Evolutionary conservation across 2,329 filamentous ascomycete species (phyloP), one percentile per base, ranked within the genome.

Genomic region (Xylaria sp.): DNA sequence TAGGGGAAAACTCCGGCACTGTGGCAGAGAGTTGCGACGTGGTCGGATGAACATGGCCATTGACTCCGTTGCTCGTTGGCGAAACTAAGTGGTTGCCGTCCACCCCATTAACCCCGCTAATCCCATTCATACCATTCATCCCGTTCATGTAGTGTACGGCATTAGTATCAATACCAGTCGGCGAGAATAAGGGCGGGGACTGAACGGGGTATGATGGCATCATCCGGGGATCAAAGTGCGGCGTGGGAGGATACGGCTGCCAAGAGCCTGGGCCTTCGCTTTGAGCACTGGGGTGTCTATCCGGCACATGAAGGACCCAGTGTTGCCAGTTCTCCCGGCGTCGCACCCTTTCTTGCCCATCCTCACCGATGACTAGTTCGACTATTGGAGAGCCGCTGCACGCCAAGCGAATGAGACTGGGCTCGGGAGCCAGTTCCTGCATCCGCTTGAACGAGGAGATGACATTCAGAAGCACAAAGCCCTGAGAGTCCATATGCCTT

Each of bases 401-500:
- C 13, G 89, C 91, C 50, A 83, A 80, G 56, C 90, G 90, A 56
- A 97, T 77, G 50, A 92, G 72, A 38, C 90, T 86, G 52, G 87
- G 76, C 53, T 96, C 87, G 46, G 84, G 83, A 0, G 88, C 89
- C 24, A 95, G 75, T 22, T 82, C 76, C 72, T 87, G 87, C 69
- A 96, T 88, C 54, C 94, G 88, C 72, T 91, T 91, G 79, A 99
- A 99, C n/a, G 80, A 82, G 19, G 89, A 83, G 63, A 99, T 88
- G 54, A 96, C 83, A 29, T 82, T 80, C 47, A 99, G 76, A 46
- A 85, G 86, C 13, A 97, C 92, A 67, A 92, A 97, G 17, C 94
- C 94, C 71, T 97, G 90, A 1, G 89, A 90, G 69, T 99, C 93
- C 94, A 99, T 97, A 64, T 92, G 87, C 66, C 85, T 87, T 52